Evolutionary conservation across 1,284 basidiomycete species (phyloP), one percentile per base, ranked within the genome.

Genomic region (Schizophyllum amplum): DNA sequence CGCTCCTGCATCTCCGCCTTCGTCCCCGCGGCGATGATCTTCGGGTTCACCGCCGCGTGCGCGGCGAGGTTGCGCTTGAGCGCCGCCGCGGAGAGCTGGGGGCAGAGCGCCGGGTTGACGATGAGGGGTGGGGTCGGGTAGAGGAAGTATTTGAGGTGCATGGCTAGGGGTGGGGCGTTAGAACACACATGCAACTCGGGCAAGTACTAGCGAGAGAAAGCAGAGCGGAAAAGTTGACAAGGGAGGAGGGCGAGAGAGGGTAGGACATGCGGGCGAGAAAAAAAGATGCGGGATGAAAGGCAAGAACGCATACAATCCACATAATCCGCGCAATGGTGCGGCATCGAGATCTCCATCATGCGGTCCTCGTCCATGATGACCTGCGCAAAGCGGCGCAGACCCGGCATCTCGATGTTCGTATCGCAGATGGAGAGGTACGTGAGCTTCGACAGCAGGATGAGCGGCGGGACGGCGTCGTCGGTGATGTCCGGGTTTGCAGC

Each of bases 31-130:
- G 70, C 64, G 27, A 71, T 20, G 26, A 79, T 71, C 6, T 60
- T 59, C 23, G 69, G 62, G 55, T 78, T 75, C 23, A 60, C 63
- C 2, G 56, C 64, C 17, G 73, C 69, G 64, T 86, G 83, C 1
- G 75, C 83, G 20, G 69, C 68, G 5, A 87, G 73, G 63, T 86
- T 86, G 17, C 77, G 71, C 61, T 75, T 74, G 26, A 86, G 69
- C 0, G 78, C 81, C 0, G 71, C 68, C 5, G 65, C 59, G 11
- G 80, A 76, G 11, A 86, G 71, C 4, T 67, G 63, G 7, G 63
- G 52, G 59, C 78, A 80, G 7, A 70, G 60, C 5, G 62, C 60
- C 4, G 81, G 76, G 55, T 77, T 70, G 13, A 66, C 67, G 57
- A 84, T 75, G 25, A 85, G 71, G 4, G 83, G 81, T 0, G 81